Conservation (phyloP, 139 green algal genomes). For the Chlorella vulgaris region DNA sequence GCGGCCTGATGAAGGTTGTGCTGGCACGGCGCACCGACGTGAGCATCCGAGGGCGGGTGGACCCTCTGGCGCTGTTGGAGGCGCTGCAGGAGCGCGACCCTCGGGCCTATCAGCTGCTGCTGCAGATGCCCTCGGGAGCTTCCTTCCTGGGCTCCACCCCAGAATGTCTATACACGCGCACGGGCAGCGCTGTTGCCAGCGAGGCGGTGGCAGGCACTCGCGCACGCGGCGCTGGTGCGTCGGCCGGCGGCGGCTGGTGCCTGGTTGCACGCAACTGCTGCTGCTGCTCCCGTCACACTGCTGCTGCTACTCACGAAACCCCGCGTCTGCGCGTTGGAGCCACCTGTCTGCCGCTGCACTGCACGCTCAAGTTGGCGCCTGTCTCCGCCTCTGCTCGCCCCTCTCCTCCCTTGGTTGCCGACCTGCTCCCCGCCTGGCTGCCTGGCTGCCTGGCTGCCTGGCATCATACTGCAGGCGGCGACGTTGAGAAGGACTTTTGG, state of each 20-base stretch:
- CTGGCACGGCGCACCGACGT: slow-evolving; percentile 73
- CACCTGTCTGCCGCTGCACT: no score
- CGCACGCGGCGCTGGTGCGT: slow-evolving; percentile 54
- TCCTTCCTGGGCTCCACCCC: slow-evolving; percentile 92
- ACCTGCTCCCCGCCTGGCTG: no score
- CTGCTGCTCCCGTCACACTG: neutral
- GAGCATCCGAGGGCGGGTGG: slow-evolving; percentile 51
- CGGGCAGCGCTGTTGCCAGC: slow-evolving; percentile 66
- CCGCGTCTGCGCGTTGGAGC: no score
- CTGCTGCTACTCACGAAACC: no score
- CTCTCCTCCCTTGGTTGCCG: no score
- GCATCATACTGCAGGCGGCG: slow-evolving; percentile 29
- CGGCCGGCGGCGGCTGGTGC: neutral
- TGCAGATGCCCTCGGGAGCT: slow-evolving; percentile 64
- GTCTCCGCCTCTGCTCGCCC: no score
- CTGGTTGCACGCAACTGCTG: neutral
- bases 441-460: no score
- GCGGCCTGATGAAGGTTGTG: slow-evolving; percentile 81
- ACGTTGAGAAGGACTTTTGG: slow-evolving; percentile 87
- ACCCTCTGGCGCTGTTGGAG: slow-evolving; percentile 71
- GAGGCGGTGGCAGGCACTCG: slow-evolving; percentile 95
- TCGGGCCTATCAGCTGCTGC: slow-evolving; percentile 85
- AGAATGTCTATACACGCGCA: slow-evolving; percentile 90
- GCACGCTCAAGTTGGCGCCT: no score
- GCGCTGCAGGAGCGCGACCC: slow-evolving; percentile 85